Evolutionary conservation across 2,329 filamentous ascomycete species (phyloP).

Genomic region (Stagonosporopsis tanaceti): DNA sequence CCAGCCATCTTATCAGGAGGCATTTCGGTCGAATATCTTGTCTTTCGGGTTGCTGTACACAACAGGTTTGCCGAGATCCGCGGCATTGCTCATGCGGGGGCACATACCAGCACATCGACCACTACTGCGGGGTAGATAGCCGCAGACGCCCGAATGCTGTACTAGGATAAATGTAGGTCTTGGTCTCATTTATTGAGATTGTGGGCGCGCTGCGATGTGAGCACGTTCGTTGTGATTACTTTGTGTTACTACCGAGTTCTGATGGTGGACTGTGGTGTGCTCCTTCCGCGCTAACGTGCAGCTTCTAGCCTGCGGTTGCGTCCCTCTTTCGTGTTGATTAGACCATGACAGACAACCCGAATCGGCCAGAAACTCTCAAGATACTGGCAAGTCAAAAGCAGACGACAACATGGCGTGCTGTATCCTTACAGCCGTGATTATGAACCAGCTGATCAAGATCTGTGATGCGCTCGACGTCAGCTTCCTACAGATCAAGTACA

Average conservation of each 20-base stretch:
- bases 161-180: background rate
- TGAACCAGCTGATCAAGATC: conserved; percentile 23
- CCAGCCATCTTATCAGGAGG: background rate
- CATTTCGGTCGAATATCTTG: background rate
- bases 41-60: too few species aligned
- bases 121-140: background rate
- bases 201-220: too few species aligned
- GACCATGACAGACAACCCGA: background rate
- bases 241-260: background rate
- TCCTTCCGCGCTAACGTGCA: background rate
- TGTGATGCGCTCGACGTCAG: conserved; percentile 25
- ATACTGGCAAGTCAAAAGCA: background rate
- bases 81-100: background rate
- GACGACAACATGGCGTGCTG: conserved; percentile 21
- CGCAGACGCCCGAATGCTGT: background rate
- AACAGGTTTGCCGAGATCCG: background rate
- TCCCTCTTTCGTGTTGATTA: background rate
- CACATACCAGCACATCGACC: background rate
- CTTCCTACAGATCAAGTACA: conserved; percentile 22
- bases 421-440: conserved; percentile 20
- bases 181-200: too few species aligned
- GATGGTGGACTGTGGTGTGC: background rate
- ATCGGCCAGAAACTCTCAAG: background rate
- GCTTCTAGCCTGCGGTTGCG: background rate
- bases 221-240: background rate